Conservation (phyloP, 768 basidiomycete genomes). For the Tricholoma sp. region DNA sequence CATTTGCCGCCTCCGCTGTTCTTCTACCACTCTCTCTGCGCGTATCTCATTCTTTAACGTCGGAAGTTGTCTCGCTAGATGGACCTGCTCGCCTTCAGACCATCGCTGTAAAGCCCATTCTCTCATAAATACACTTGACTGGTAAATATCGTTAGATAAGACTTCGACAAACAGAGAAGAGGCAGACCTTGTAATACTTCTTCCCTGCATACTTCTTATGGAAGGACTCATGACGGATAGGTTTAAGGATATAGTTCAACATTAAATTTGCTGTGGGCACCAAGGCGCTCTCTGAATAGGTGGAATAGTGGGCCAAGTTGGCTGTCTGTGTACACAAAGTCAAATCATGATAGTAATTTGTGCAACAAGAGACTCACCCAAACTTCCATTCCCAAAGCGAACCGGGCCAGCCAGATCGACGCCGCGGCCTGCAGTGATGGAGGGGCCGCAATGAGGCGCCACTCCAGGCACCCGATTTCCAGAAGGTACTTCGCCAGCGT, state of each 20-base stretch:
- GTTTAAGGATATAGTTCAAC: constrained; percentile 80
- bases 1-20: neutral
- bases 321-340: constrained; percentile 49
- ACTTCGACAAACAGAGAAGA: neutral
- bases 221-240: constrained; percentile 69
- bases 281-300: constrained; percentile 75
- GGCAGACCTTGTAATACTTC: constrained; percentile 73
- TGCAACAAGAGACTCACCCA: constrained; percentile 63
- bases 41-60: constrained; percentile 47
- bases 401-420: constrained; percentile 82
- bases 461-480: constrained; percentile 88
- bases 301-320: constrained; percentile 84
- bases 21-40: constrained; percentile 18
- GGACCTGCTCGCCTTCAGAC: constrained; percentile 53
- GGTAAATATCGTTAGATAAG: neutral
- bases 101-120: constrained; percentile 76
- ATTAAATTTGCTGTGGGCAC: constrained; percentile 81
- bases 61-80: constrained; percentile 49
- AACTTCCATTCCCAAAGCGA: constrained; percentile 74
- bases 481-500: constrained; percentile 93
- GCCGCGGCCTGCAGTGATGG: constrained; percentile 89
- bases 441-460: constrained; percentile 74
- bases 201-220: constrained; percentile 87
- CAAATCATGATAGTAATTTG: constrained; percentile 1
- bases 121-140: constrained; percentile 76